Evolutionary conservation across 148 eudicot species (phyloP).

Genomic region (Heliosperma pusillum): DNA sequence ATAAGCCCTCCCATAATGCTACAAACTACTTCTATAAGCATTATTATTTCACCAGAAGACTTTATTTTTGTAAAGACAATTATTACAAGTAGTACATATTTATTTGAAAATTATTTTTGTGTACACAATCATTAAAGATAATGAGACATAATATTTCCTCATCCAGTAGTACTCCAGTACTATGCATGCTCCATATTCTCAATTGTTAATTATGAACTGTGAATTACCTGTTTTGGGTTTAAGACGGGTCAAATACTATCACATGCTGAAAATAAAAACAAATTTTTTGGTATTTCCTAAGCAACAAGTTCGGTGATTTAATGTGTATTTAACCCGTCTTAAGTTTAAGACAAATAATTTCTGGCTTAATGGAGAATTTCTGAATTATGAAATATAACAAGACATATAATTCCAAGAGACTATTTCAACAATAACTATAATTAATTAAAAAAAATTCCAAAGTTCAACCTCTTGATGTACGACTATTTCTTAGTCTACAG

Average conservation of each 20-base stretch:
- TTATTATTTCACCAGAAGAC: not conserved
- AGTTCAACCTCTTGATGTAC: conserved; percentile 14
- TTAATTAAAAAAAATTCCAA: not conserved
- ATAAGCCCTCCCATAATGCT: not conserved
- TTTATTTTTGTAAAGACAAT: not conserved
- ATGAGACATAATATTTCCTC: not conserved
- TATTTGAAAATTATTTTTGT: not conserved
- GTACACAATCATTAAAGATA: too few species aligned
- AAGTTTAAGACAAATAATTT: too few species aligned
- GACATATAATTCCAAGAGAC: conserved; percentile 1
- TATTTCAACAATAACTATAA: not conserved
- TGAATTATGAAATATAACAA: not conserved
- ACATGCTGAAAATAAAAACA: too few species aligned
- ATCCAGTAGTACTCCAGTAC: not conserved
- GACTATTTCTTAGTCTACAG: conserved; percentile 29
- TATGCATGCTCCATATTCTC: not conserved
- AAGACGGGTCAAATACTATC: too few species aligned
- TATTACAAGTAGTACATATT: not conserved
- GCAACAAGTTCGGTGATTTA: too few species aligned
- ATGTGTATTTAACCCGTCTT: too few species aligned
- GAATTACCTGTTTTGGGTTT: too few species aligned
- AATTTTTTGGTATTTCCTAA: too few species aligned
- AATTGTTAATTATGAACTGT: not conserved
- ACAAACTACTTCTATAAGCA: not conserved
- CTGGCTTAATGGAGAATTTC: too few species aligned